A percentile compares a stretch with the other conserved stretches of the same genome.
Conservation (phyloP, 768 basidiomycete species). For the Coprinellus micaceus region DNA sequence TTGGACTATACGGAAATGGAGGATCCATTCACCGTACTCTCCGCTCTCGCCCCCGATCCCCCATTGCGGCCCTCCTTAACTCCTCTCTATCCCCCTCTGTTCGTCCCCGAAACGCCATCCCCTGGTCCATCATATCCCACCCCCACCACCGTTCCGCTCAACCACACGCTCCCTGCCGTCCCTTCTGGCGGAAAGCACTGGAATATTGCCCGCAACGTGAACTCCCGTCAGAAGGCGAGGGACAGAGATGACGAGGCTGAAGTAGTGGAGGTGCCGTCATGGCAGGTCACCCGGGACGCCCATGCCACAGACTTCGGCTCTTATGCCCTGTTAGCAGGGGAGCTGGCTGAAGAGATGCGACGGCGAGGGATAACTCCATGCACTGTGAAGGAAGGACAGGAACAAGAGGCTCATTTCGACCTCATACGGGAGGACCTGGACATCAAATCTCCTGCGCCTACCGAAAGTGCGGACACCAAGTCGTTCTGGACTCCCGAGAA, state of each 20-base stretch:
- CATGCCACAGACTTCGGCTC: slow-evolving; percentile 60
- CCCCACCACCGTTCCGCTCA: slow-evolving; percentile 22
- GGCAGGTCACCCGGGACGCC: slow-evolving; percentile 50
- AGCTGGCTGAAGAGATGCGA: slow-evolving; percentile 42
- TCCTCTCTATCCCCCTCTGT: slow-evolving; percentile 50
- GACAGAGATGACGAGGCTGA: slow-evolving; percentile 52
- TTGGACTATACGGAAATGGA: slow-evolving; percentile 75
- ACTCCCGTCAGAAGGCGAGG: slow-evolving; percentile 44
- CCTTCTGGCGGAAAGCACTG: slow-evolving; percentile 49
- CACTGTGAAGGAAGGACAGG: slow-evolving; percentile 23
- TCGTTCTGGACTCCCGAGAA: slow-evolving; percentile 48
- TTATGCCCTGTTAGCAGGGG: slow-evolving; percentile 50
- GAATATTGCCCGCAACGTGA: slow-evolving; percentile 51
- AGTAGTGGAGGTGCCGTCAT: slow-evolving; percentile 32
- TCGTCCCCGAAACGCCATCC: slow-evolving; percentile 15
- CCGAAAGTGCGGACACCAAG: slow-evolving; percentile 4
- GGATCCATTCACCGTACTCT: slow-evolving; percentile 70
- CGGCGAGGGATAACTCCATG: slow-evolving; percentile 22
- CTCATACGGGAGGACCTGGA: slow-evolving; percentile 38
- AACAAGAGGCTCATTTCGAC: slow-evolving; percentile 30
- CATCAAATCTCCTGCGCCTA: slow-evolving; percentile 20
- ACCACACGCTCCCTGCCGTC: slow-evolving; percentile 19
- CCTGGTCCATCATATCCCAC: slow-evolving; percentile 19
- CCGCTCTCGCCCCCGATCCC: slow-evolving; percentile 57
- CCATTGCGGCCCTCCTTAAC: slow-evolving; percentile 51